Evolutionary conservation across 2,329 filamentous ascomycete species (phyloP).

Genomic region (Cryphonectria japonica): DNA sequence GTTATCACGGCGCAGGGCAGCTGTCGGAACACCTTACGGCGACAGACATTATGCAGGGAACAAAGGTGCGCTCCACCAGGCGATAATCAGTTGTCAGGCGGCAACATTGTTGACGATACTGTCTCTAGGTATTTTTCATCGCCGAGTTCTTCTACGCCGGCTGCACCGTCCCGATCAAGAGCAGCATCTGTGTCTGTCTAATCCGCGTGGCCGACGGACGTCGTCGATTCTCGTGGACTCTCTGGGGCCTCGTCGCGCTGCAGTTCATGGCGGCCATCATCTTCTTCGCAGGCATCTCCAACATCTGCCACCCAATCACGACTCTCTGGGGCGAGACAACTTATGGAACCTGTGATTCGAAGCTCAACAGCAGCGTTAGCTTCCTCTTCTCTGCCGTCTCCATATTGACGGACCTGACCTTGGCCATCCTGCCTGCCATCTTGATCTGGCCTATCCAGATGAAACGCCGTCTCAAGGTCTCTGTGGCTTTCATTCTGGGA

Average conservation of each 20-base stretch:
- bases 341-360: slow-evolving; percentile 35
- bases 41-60: slow-evolving; percentile 29
- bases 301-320: slow-evolving; percentile 39
- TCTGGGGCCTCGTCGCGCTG: slow-evolving; percentile 35
- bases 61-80: slow-evolving; percentile 14
- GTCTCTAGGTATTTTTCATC: slow-evolving; percentile 40
- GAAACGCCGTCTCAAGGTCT: slow-evolving; percentile 48
- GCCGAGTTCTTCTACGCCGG: slow-evolving; percentile 45
- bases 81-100: slow-evolving; percentile 13
- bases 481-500: slow-evolving; percentile 47
- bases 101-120: slow-evolving; percentile 30
- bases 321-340: slow-evolving; percentile 38
- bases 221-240: slow-evolving; percentile 35
- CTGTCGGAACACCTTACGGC: slow-evolving; percentile 27
- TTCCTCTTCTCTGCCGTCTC: slow-evolving; percentile 43
- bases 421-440: slow-evolving; percentile 44
- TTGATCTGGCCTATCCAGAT: slow-evolving; percentile 48
- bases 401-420: slow-evolving; percentile 40
- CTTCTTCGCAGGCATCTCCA: slow-evolving; percentile 37
- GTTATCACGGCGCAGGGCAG: slow-evolving; percentile 37
- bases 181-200: slow-evolving; percentile 38
- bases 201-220: slow-evolving; percentile 39
- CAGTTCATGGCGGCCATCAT: slow-evolving; percentile 33
- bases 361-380: slow-evolving; percentile 38
- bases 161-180: slow-evolving; percentile 36